Conservation (phyloP, 139 green algal species). For the Coelastrella sp. region DNA sequence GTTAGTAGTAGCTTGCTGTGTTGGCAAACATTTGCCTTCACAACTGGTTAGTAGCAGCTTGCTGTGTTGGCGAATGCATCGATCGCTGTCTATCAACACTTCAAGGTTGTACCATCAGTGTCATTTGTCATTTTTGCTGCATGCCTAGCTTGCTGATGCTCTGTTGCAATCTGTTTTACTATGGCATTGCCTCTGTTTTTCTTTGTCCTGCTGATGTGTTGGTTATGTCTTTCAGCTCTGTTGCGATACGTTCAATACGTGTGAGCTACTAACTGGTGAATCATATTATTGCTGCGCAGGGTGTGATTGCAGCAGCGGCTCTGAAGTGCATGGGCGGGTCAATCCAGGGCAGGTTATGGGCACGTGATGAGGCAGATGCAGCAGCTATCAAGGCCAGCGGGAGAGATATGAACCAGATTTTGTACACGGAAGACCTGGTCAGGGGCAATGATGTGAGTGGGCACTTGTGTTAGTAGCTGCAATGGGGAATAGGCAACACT, state of each 20-base stretch:
- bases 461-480: neutral
- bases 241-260: neutral
- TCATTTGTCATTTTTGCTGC: too few relatives aligned
- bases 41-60: too few relatives aligned
- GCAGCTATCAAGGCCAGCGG: constrained; percentile 48
- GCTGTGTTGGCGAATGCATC: too few relatives aligned
- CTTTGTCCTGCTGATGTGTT: too few relatives aligned
- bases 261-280: neutral
- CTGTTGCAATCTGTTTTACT: too few relatives aligned
- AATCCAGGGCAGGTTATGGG: constrained; percentile 72
- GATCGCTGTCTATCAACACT: too few relatives aligned
- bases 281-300: constrained; percentile 63
- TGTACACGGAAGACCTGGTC: constrained; percentile 55
- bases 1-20: too few relatives aligned
- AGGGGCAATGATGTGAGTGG: constrained; percentile 46
- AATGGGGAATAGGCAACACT: too few relatives aligned
- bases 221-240: neutral
- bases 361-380: constrained; percentile 76
- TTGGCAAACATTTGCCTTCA: too few relatives aligned
- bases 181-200: too few relatives aligned
- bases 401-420: constrained; percentile 71
- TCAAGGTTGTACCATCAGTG: too few relatives aligned
- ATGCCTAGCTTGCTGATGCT: too few relatives aligned
- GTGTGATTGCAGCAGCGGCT: constrained; percentile 81
- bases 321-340: constrained; percentile 84